Conservation (phyloP, 768 basidiomycete genomes). For the Amanita brunnescens region DNA sequence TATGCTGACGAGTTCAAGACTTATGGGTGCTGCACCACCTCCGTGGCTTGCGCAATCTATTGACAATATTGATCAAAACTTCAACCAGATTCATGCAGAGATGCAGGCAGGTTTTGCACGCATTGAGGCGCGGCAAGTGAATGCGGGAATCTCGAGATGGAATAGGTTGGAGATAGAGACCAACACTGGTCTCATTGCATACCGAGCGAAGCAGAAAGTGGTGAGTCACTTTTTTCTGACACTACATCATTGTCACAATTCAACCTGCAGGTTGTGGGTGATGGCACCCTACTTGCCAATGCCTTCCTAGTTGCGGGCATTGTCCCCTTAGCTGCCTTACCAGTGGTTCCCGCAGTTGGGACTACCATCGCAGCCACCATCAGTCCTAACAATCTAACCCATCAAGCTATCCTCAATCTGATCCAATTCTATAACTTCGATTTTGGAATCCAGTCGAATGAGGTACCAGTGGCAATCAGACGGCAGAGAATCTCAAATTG, state of each 20-base stretch:
- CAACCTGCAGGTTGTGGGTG: not conserved
- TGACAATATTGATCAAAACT: not conserved
- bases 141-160: not conserved
- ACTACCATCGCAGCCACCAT: not conserved
- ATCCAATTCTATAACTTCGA: not conserved
- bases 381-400: not conserved
- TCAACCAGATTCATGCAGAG: not conserved
- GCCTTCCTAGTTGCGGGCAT: not conserved
- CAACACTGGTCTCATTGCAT: not conserved
- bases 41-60: not conserved
- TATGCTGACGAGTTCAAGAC: constrained; percentile 89
- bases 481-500: not conserved
- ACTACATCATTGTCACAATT: not conserved
- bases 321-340: not conserved
- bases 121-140: not conserved
- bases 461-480: not conserved
- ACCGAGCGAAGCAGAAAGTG: not conserved
- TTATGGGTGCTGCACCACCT: constrained; percentile 25
- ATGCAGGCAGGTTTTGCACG: not conserved
- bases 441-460: not conserved
- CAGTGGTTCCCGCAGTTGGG: not conserved
- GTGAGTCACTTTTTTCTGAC: not conserved
- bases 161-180: not conserved
- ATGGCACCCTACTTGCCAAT: not conserved
- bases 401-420: not conserved